phyloP scores from a whole-genome alignment of 1,284 basidiomycete species.

The Irpex sp. region DNA sequence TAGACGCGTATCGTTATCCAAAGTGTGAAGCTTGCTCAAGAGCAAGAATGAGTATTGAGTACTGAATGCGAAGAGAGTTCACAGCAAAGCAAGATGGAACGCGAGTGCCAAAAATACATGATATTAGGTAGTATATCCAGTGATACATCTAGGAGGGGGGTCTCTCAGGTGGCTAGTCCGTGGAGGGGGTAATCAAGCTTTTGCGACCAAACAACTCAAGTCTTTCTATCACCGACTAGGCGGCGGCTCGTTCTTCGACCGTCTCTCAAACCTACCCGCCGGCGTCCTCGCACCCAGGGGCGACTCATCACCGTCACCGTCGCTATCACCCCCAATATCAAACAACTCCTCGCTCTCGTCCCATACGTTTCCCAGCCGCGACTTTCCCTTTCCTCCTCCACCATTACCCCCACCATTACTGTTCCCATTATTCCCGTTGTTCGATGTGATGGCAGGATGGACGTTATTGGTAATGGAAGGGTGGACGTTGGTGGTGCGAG shows the following conservation, averaged over 20 bases:
- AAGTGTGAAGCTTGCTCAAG: no score
- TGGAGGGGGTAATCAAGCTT: no score
- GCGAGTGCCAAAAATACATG: not conserved
- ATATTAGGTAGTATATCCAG: not conserved
- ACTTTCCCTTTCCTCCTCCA: not conserved
- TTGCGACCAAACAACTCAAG: no score
- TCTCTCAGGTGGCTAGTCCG: not conserved
- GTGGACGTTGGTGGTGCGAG: not conserved
- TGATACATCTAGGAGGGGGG: not conserved
- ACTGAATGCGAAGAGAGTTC: no score
- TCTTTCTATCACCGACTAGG: not conserved
- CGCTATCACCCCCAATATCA: conserved; percentile 60
- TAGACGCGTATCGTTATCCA: no score
- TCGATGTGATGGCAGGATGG: not conserved
- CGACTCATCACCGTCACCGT: conserved; percentile 43
- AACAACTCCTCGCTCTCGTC: conserved; percentile 77
- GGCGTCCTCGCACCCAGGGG: not conserved
- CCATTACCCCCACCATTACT: no score
- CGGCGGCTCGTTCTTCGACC: not conserved
- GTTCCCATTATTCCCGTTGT: no score
- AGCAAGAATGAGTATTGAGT: no score
- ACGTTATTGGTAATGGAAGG: not conserved
- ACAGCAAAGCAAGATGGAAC: no score
- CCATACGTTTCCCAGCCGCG: conserved; percentile 63
- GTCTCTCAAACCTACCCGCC: not conserved